Evolutionary conservation across 352 stramenopile species (phyloP), one percentile per base, ranked within the genome.

Genomic region (Phytopythium chamaehyphon): DNA sequence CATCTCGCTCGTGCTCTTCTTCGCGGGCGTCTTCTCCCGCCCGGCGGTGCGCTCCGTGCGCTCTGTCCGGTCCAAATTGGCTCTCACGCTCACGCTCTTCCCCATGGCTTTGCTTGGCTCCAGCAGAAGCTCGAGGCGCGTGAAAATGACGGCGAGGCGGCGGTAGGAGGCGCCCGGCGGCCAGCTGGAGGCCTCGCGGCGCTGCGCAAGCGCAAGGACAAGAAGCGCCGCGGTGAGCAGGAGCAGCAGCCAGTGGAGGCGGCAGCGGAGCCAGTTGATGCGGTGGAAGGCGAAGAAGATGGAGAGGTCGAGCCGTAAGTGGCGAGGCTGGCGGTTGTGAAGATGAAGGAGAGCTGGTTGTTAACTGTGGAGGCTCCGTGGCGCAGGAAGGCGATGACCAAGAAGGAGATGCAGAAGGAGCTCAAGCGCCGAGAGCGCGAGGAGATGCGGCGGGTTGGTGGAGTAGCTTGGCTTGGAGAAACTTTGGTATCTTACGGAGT

Each of bases 391-490:
- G 62, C 64, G 37, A 83, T 86, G 74, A 87, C 71, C 26, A 87
- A 86, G 69, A 87, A 82, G 37, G 82, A 90, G 57, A 55, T 92
- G 44, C 71, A 84, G 52, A 90, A 90, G 68, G 82, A 89, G 44
- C 63, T 86, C 8, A 89, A 90, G 64, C 76, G 73, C 50, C 78
- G 71, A 37, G 82, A 92, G 62, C 70, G 76, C 5, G 82, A 92
- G 57, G 71, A 88, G 33, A 59, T 88, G 49, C 82, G 82, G n/a
- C 67, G 58, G 54, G 82, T 90, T 58, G 2, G 64, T 21, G 36
- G 33, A 23, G n/a, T n/a, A n/a, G n/a, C n/a, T n/a, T 33, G 5
- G 28, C 28, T 33, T 33, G 28, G 28, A 3, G 33, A 6, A 2
- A 26, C 9, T 38, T 1, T 42, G 51, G 45, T 18, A 52, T 48